These are phyloP conservation scores for Aspergillus sclerotioniger DNA, from an alignment of 495 filamentous ascomycete species.

Conservation along the genomic window DNA sequence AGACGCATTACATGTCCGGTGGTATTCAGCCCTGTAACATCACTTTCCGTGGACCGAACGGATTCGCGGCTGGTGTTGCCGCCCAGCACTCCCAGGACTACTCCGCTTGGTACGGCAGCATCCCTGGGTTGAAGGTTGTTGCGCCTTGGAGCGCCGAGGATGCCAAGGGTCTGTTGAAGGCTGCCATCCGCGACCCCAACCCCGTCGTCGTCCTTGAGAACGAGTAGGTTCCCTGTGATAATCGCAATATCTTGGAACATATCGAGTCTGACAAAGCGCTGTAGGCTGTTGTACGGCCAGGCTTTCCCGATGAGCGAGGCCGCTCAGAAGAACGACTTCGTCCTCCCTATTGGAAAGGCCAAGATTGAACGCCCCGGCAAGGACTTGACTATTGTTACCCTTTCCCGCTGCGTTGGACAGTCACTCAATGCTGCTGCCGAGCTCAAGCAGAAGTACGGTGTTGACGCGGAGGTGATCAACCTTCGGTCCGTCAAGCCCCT, in stretches of 20 bases:
- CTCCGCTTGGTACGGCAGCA: conserved; percentile 96
- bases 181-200: conserved; percentile 97
- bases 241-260: neutral
- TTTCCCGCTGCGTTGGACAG: conserved; percentile 94
- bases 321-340: conserved; percentile 92
- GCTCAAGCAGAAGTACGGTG: conserved; percentile 92
- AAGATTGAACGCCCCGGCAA: conserved; percentile 96
- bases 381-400: conserved; percentile 90
- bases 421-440: conserved; percentile 81
- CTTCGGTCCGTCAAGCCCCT: conserved; percentile 94
- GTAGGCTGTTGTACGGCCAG: conserved; percentile 84
- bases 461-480: conserved; percentile 97
- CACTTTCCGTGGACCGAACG: conserved; percentile 98
- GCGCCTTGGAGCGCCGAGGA: conserved; percentile 94
- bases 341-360: conserved; percentile 94
- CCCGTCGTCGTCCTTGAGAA: conserved; percentile 94
- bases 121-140: conserved; percentile 96
- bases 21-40: conserved; percentile 99
- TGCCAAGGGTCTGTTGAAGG: conserved; percentile 96
- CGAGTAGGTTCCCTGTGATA: conserved; percentile 56
- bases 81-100: conserved; percentile 99
- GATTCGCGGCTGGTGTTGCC: conserved; percentile 91
- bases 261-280: conserved; percentile 20
- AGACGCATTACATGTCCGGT: conserved; percentile 99
- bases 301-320: conserved; percentile 94